Evolutionary conservation across 2,329 filamentous ascomycete species (phyloP).

Genomic region (Fusarium neocosmosporiellum): DNA sequence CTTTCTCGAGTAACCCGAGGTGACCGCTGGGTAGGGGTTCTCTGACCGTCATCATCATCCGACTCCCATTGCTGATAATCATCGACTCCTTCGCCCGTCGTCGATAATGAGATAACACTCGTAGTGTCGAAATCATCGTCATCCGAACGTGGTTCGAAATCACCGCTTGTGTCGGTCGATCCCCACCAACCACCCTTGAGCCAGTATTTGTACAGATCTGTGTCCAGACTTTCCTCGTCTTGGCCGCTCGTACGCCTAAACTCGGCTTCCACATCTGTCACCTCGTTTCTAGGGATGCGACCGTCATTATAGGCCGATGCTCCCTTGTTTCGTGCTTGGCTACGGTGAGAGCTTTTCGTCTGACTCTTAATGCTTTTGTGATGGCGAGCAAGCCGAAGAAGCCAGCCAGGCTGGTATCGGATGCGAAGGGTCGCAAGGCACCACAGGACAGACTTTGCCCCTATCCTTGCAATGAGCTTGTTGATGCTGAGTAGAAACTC

Average conservation of each 20-base stretch:
- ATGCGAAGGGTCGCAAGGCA: conserved; percentile 63
- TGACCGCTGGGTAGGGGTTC: conserved; percentile 79
- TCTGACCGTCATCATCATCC: conserved; percentile 59
- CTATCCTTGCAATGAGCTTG: conserved; percentile 48
- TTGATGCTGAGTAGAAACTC: conserved; percentile 83
- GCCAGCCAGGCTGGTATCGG: conserved; percentile 57
- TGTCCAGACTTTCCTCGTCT: conserved; percentile 76
- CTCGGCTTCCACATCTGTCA: conserved; percentile 84
- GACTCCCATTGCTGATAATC: conserved; percentile 63
- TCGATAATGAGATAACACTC: conserved; percentile 76
- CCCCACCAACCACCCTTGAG: conserved; percentile 87
- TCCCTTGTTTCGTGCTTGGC: conserved; percentile 21
- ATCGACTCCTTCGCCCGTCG: conserved; percentile 56
- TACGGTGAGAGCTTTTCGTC: conserved; percentile 23
- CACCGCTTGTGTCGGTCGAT: conserved; percentile 80
- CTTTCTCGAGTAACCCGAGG: conserved; percentile 60
- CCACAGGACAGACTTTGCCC: conserved; percentile 59
- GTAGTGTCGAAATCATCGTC: conserved; percentile 78
- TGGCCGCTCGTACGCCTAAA: conserved; percentile 68
- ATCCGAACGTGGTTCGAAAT: conserved; percentile 71
- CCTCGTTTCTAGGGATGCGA: conserved; percentile 67
- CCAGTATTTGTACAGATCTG: conserved; percentile 86
- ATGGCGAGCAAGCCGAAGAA: conserved; percentile 65
- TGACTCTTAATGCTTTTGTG: conserved; percentile 45
- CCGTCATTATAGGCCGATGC: conserved; percentile 52